Evolutionary conservation across 2,329 filamentous ascomycete genomes (phyloP).

Genomic region (Nemania diffusa): DNA sequence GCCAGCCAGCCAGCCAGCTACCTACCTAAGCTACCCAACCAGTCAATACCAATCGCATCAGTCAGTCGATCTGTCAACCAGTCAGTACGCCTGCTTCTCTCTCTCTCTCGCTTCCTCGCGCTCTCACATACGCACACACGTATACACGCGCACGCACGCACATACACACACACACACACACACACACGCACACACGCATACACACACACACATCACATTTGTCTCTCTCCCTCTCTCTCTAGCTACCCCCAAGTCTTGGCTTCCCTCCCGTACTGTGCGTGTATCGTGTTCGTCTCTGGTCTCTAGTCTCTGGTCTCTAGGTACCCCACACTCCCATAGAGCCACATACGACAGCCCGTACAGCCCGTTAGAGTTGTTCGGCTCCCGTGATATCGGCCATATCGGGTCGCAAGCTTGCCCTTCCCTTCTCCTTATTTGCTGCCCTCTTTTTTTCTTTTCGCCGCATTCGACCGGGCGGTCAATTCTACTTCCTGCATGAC

Average conservation of each 20-base stretch:
- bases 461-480: slow-evolving; percentile 49
- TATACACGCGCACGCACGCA: slow-evolving; percentile 26
- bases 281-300: slow-evolving; percentile 28
- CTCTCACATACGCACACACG: not conserved
- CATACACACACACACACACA: slow-evolving; percentile 16
- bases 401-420: slow-evolving; percentile 45
- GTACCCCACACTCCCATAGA: slow-evolving; percentile 39
- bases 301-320: slow-evolving; percentile 24
- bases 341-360: slow-evolving; percentile 33
- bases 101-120: slow-evolving; percentile 4
- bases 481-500: slow-evolving; percentile 46
- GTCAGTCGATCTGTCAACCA: not conserved
- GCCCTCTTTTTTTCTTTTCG: slow-evolving; percentile 45
- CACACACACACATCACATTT: too few species aligned
- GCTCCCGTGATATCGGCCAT: slow-evolving; percentile 46
- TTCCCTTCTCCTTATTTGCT: slow-evolving; percentile 49
- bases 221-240: not conserved
- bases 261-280: slow-evolving; percentile 29
- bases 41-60: not conserved
- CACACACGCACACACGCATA: not conserved
- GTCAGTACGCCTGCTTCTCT: slow-evolving; percentile 8
- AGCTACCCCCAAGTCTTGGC: slow-evolving; percentile 26
- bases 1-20: slow-evolving; percentile 7
- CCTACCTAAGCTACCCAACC: not conserved
- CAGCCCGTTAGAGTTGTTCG: slow-evolving; percentile 31